These are phyloP conservation scores for Candida orba DNA, from an alignment of 805 yeast species.

Conservation along the genomic window DNA sequence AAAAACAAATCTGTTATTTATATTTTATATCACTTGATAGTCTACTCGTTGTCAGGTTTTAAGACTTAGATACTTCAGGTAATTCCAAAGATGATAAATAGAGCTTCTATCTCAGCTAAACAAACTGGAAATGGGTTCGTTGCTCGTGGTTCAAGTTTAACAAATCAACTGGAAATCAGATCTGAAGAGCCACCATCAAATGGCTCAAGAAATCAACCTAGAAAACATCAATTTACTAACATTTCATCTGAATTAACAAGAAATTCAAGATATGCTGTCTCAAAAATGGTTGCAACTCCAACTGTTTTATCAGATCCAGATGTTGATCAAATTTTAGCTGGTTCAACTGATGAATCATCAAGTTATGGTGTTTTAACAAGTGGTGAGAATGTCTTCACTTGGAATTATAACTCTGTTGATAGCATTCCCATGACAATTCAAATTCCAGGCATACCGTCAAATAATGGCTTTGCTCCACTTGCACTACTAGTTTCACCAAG, in stretches of 20 bases:
- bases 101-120: not conserved
- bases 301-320: constrained; percentile 5
- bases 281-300: constrained; percentile 52
- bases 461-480: constrained; percentile 34
- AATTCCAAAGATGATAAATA: not conserved
- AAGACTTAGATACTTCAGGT: no score
- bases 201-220: constrained; percentile 5
- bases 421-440: constrained; percentile 49
- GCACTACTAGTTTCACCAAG: constrained; percentile 55
- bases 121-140: constrained; percentile 5
- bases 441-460: constrained; percentile 30
- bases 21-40: not conserved
- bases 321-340: constrained; percentile 10
- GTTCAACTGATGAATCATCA: constrained; percentile 25
- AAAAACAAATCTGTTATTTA: not conserved
- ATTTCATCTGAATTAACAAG: constrained; percentile 44
- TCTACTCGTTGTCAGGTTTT: not conserved
- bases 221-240: constrained; percentile 18
- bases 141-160: constrained; percentile 2
- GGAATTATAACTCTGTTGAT: constrained; percentile 63
- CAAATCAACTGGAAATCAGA: not conserved
- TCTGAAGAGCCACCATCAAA: not conserved
- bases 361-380: constrained; percentile 23
- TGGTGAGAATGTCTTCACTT: constrained; percentile 49
- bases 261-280: constrained; percentile 50